These are phyloP conservation scores for Corrigiola litoralis DNA, from an alignment of 179 eudicot genomes.

Conservation along the genomic window DNA sequence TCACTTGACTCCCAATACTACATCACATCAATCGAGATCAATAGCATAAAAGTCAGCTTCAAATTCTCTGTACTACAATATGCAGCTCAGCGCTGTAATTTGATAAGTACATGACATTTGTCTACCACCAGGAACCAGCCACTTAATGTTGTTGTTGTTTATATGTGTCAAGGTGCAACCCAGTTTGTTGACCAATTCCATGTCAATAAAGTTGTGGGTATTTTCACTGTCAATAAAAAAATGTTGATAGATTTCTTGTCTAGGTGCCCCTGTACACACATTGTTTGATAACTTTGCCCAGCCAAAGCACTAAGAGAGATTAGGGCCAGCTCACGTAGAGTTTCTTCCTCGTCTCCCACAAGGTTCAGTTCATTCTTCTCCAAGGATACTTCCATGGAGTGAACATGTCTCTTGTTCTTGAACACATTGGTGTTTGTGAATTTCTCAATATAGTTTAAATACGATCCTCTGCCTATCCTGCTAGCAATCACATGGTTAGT, in stretches of 20 bases:
- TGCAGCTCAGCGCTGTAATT: background rate
- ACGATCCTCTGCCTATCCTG: too few species aligned
- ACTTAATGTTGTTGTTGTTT: background rate
- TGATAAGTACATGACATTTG: background rate
- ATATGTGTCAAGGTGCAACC: background rate
- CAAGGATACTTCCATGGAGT: too few species aligned
- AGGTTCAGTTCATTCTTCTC: too few species aligned
- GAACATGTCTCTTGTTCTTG: too few species aligned
- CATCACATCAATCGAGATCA: background rate
- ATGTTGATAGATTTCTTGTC: background rate
- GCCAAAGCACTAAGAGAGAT: too few species aligned
- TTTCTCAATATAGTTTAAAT: too few species aligned
- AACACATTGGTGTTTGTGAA: too few species aligned
- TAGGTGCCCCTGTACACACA: background rate
- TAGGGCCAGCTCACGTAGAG: too few species aligned
- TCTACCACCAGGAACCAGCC: background rate
- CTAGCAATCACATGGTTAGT: too few species aligned
- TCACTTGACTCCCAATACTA: background rate
- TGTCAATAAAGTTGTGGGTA: constrained; percentile 2
- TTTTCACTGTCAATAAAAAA: background rate
- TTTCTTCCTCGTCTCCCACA: too few species aligned
- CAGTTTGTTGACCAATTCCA: background rate
- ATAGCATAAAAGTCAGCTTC: background rate
- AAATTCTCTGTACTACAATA: background rate
- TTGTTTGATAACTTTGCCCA: background rate